These are phyloP conservation scores for Aureobasidium zeae DNA, from an alignment of 2,329 filamentous ascomycete genomes.

Conservation along the genomic window DNA sequence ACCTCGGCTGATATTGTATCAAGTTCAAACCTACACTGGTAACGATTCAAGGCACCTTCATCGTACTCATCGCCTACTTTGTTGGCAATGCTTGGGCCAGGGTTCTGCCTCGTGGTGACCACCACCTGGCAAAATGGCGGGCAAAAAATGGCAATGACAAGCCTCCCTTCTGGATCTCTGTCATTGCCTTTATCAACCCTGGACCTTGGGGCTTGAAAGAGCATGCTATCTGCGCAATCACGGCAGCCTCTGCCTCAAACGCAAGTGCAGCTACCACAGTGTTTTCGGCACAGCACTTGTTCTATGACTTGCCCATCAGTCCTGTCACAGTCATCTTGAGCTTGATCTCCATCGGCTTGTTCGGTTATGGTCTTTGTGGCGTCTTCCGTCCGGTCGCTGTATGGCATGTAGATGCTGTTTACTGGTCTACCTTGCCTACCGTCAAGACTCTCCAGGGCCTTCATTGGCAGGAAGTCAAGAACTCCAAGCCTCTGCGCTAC, in stretches of 20 bases:
- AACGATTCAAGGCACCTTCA: constrained; percentile 15
- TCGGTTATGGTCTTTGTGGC: constrained; percentile 47
- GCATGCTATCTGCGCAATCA: constrained; percentile 32
- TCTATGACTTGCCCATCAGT: constrained; percentile 42
- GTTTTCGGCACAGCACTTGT: constrained; percentile 37
- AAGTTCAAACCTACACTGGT: constrained; percentile 8
- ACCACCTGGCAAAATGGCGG: constrained; percentile 41
- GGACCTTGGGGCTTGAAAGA: constrained; percentile 48
- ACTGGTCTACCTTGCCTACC: constrained; percentile 45
- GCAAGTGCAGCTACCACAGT: constrained; percentile 32
- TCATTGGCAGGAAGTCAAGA: constrained; percentile 44
- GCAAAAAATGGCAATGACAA: constrained; percentile 33
- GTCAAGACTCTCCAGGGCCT: constrained; percentile 47
- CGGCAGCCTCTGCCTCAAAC: constrained; percentile 29
- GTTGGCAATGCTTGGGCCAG: constrained; percentile 42
- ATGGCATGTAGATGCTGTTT: constrained; percentile 49
- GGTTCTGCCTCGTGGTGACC: constrained; percentile 45
- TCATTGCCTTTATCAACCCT: constrained; percentile 41
- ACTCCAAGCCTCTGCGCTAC: constrained; percentile 42
- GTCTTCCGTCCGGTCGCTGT: constrained; percentile 46
- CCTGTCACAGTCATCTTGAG: constrained; percentile 41
- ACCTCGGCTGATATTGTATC: constrained; percentile 13
- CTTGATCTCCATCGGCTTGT: constrained; percentile 46
- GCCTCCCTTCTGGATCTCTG: constrained; percentile 34
- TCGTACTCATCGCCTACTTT: constrained; percentile 40